These are phyloP conservation scores for Uromyces viciae-fabae DNA, from an alignment of 1,284 basidiomycete species.

Conservation along the genomic window DNA sequence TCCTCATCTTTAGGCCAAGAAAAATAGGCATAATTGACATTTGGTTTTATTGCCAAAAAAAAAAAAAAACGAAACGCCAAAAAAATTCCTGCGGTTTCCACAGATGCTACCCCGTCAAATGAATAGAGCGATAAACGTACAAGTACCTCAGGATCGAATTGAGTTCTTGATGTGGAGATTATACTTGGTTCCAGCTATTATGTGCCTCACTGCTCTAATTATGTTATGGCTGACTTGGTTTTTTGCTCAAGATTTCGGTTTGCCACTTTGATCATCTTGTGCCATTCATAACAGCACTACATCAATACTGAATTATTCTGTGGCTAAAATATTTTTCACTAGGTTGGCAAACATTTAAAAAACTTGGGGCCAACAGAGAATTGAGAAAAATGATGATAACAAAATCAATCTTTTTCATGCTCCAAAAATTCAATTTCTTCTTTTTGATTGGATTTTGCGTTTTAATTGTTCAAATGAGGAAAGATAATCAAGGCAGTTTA, in stretches of 20 bases:
- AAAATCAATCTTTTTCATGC: constrained; percentile 33
- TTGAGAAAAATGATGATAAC: constrained; percentile 7
- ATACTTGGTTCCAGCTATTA: constrained; percentile 20
- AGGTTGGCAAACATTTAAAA: constrained; percentile 39
- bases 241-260: constrained; percentile 38
- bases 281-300: neutral
- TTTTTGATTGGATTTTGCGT: constrained; percentile 41
- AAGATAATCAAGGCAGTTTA: neutral
- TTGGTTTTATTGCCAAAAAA: neutral
- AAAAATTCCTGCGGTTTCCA: neutral
- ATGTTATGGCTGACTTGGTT: constrained; percentile 32
- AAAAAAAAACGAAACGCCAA: neutral
- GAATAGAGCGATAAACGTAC: neutral
- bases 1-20: neutral
- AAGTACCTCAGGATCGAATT: neutral
- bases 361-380: constrained; percentile 20
- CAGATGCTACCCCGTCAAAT: constrained; percentile 35
- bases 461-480: constrained; percentile 29
- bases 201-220: constrained; percentile 14
- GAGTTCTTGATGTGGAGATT: constrained; percentile 17
- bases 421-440: constrained; percentile 45
- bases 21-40: neutral
- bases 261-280: neutral
- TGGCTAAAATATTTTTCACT: too few relatives aligned
- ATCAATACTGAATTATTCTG: too few relatives aligned